Percentiles rank a stretch among this genome's conserved stretches.
Conservation (phyloP, 805 yeast genomes). For the Lachancea thermotolerans region DNA sequence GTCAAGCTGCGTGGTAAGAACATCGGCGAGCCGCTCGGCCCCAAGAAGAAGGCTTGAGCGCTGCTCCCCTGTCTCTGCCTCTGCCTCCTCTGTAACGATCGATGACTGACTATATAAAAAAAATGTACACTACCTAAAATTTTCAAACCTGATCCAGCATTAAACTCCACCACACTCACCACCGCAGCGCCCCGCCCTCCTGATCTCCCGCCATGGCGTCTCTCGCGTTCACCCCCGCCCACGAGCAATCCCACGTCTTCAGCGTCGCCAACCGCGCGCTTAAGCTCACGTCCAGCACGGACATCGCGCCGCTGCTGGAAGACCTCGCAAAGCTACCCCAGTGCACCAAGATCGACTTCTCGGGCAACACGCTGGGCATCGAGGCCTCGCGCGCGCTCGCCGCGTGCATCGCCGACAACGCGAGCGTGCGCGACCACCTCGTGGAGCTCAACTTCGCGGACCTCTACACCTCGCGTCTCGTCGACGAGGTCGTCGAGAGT, state of each 20-base stretch:
- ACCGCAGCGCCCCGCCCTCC: too few species aligned
- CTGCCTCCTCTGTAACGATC: neutral
- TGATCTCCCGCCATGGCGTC: conserved; percentile 31
- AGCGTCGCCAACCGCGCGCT: conserved; percentile 69
- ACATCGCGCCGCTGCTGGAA: conserved; percentile 62
- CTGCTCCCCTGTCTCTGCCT: neutral
- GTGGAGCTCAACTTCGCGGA: conserved; percentile 81
- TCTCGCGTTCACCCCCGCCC: conserved; percentile 35
- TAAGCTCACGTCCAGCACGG: conserved; percentile 66
- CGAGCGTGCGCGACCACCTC: conserved; percentile 37
- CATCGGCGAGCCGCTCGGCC: conserved; percentile 78
- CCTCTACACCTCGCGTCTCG: conserved; percentile 88
- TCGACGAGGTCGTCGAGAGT: conserved; percentile 88
- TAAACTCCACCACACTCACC: too few species aligned
- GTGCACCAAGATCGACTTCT: conserved; percentile 59
- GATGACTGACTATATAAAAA: too few species aligned
- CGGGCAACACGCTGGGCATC: conserved; percentile 93
- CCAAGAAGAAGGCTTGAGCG: conserved; percentile 30
- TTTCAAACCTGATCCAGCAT: too few species aligned
- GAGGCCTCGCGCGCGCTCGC: conserved; percentile 77
- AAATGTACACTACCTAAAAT: too few species aligned
- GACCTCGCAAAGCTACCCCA: conserved; percentile 39
- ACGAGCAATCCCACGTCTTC: conserved; percentile 42
- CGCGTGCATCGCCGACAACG: conserved; percentile 38
- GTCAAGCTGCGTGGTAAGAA: conserved; percentile 93